Evolutionary conservation across 495 filamentous ascomycete genomes (phyloP), one percentile per base, ranked within the genome.

Genomic region (Penicillium waksmanii): DNA sequence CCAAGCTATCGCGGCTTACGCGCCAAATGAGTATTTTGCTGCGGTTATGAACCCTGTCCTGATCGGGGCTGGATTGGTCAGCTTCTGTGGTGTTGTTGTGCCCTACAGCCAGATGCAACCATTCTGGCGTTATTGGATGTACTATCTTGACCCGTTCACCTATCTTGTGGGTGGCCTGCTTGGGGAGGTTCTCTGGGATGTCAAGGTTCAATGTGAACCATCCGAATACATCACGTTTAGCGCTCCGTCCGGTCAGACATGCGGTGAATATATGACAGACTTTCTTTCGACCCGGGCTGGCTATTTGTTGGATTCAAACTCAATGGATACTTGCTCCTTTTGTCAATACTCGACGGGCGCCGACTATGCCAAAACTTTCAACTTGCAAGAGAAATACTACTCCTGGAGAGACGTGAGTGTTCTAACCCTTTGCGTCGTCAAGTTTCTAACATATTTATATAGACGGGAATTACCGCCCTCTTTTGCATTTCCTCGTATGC

Each of bases 111-210:
- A 77, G 44, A 81, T 86, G 58, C 74, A 76, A 34, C 68, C 69
- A 4, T 86, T 86, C 69, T 87, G 84, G 84, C 69, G 82, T 0
- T 86, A 85, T 72, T 86, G 81, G 81, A 65, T 84, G 7, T 85
- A 84, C 69, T 84, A 81, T 62, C 73, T 85, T 10, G 77, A 82
- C 55, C 82, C 82, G 0, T 85, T 83, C 67, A 84, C 73, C 55
- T 84, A 83, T 64, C 75, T 84, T 6, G 77, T 83, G 35, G 80
- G 80, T 17, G 74, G 77, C 3, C 69, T 82, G 3, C 61, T 82
- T 11, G 77, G 70, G 18, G 73, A 78, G 33, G 70, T 78, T 0
- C 66, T 74, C 31, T 80, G 70, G 69, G 72, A 73, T 33, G 68
- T 72, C 19, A 56, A 73, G 25, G 89, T 93, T 0, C 58, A 76